These are phyloP conservation scores for Phytopythium cucurbitacearum DNA, from an alignment of 352 stramenopile genomes.

Conservation along the genomic window DNA sequence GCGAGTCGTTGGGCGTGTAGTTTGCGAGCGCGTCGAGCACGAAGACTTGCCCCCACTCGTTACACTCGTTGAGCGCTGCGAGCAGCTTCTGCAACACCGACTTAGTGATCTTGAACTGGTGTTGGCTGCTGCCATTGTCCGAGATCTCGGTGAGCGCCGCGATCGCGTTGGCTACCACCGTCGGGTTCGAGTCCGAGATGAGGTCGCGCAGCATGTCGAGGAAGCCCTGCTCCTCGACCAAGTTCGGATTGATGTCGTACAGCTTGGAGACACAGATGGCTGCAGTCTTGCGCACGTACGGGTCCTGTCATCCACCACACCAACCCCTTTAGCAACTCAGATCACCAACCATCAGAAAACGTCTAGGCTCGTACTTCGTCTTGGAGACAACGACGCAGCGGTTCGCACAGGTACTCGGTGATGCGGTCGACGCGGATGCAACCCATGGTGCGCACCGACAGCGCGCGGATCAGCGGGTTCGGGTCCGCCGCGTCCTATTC, in stretches of 20 bases:
- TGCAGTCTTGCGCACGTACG: slow-evolving; percentile 99
- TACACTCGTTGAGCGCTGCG: slow-evolving; percentile 98
- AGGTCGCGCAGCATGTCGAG: slow-evolving; percentile 96
- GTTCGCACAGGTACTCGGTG: slow-evolving; percentile 98
- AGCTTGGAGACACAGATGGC: slow-evolving; percentile 99
- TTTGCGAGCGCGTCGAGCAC: slow-evolving; percentile 96
- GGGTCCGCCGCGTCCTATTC: slow-evolving; percentile 72
- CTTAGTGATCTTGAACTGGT: slow-evolving; percentile 94
- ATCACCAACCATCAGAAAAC: background rate
- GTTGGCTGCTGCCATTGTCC: slow-evolving; percentile 90
- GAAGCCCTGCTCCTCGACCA: slow-evolving; percentile 96
- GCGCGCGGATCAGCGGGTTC: slow-evolving; percentile 94
- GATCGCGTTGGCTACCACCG: slow-evolving; percentile 98
- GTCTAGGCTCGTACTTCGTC: slow-evolving; percentile 46
- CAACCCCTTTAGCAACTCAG: background rate
- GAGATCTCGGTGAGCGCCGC: slow-evolving; percentile 97
- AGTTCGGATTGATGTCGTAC: slow-evolving; percentile 98
- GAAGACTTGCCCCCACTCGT: slow-evolving; percentile 99
- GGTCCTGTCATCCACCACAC: slow-evolving; percentile 58
- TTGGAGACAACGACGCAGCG: slow-evolving; percentile 91
- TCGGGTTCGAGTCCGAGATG: slow-evolving; percentile 97
- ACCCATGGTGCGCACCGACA: slow-evolving; percentile 99
- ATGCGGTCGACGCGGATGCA: slow-evolving; percentile 99
- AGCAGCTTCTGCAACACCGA: slow-evolving; percentile 98
- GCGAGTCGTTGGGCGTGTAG: slow-evolving; percentile 93